These are phyloP conservation scores for Ocimum tenuiflorum DNA, from an alignment of 257 asterid species.

Conservation along the genomic window DNA sequence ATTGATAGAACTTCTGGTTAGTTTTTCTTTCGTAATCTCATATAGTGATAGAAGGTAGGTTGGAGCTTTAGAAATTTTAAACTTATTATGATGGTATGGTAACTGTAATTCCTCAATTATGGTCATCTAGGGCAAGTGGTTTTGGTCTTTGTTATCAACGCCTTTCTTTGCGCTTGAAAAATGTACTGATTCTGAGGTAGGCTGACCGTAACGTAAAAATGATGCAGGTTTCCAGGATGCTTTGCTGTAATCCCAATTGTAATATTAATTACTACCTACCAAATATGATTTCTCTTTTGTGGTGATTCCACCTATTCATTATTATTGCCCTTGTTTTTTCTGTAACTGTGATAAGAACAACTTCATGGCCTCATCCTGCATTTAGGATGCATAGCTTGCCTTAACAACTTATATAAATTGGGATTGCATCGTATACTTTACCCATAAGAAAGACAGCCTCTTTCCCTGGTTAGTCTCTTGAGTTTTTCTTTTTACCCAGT, in stretches of 20 bases:
- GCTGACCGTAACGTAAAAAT: conserved; percentile 20
- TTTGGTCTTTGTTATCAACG: conserved; percentile 22
- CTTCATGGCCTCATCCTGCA: conserved; percentile 19
- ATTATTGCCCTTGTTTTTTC: conserved; percentile 20
- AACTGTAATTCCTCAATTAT: conserved; percentile 14
- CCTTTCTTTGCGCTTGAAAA: conserved; percentile 28
- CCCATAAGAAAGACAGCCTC: neutral
- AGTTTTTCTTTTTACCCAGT: conserved; percentile 6
- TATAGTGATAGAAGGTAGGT: neutral
- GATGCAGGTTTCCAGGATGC: conserved; percentile 21
- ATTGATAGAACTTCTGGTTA: conserved; percentile 10
- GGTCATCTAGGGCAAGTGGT: conserved; percentile 12
- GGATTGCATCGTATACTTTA: conserved; percentile 8
- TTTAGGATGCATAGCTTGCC: conserved; percentile 6
- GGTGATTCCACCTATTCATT: conserved; percentile 27
- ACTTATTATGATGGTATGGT: conserved; percentile 5
- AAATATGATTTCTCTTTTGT: conserved; percentile 26
- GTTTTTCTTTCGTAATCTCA: neutral
- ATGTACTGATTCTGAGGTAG: conserved; percentile 9
- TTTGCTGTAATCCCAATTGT: conserved; percentile 20
- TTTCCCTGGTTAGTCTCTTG: conserved; percentile 8
- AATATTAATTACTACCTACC: conserved; percentile 40
- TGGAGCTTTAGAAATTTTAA: conserved; percentile 14
- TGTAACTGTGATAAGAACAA: conserved; percentile 26
- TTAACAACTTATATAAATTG: conserved; percentile 26